Percentiles rank a stretch among this genome's conserved stretches.
These are phyloP conservation scores for Claviceps maximensis DNA, from an alignment of 2,329 filamentous ascomycete genomes.

Conservation along the genomic window DNA sequence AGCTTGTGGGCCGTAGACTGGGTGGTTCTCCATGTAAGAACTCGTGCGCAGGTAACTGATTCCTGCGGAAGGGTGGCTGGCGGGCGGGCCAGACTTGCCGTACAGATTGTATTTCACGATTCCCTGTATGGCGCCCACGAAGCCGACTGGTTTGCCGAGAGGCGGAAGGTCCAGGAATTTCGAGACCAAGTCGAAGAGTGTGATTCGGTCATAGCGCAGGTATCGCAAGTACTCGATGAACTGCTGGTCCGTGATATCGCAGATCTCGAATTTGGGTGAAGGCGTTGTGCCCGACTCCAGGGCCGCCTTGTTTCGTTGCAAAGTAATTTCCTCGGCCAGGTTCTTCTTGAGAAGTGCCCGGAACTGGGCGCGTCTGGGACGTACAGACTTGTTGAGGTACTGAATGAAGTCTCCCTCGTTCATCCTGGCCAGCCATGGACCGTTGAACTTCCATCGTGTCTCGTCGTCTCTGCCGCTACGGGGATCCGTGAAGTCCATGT, in stretches of 20 bases:
- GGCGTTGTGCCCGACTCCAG: constrained; percentile 23
- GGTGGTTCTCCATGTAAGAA: constrained; percentile 44
- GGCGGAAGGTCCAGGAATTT: constrained; percentile 51
- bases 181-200: constrained; percentile 41
- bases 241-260: constrained; percentile 35
- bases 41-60: constrained; percentile 47
- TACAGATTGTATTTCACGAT: constrained; percentile 28
- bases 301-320: constrained; percentile 22
- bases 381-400: constrained; percentile 42
- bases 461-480: constrained; percentile 24
- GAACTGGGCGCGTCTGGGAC: constrained; percentile 40
- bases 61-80: constrained; percentile 48
- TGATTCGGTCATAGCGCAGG: constrained; percentile 36
- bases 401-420: constrained; percentile 44
- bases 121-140: constrained; percentile 14
- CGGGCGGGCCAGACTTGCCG: constrained; percentile 40
- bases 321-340: constrained; percentile 33
- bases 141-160: constrained; percentile 22
- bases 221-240: constrained; percentile 38
- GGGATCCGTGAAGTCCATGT: constrained; percentile 38
- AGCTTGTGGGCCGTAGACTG: constrained; percentile 45
- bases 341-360: constrained; percentile 36
- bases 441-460: constrained; percentile 51
- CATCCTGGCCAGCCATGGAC: constrained; percentile 53
- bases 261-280: constrained; percentile 15